These are phyloP conservation scores for Globisporangium carolinianum DNA, from an alignment of 352 stramenopile species.

Conservation along the genomic window DNA sequence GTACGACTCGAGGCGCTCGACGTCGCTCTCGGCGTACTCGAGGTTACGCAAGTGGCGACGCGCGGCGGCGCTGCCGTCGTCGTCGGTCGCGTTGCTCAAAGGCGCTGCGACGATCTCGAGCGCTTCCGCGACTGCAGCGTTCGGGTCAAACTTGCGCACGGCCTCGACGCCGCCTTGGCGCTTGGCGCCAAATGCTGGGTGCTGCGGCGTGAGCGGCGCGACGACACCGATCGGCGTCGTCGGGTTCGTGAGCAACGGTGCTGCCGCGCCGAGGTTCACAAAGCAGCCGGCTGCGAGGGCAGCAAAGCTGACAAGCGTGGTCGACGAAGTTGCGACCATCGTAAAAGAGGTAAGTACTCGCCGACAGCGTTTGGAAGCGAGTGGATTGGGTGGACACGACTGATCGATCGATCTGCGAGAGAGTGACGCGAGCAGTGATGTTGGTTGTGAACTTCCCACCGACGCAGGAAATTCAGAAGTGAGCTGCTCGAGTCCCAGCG, in stretches of 20 bases:
- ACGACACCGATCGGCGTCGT: slow-evolving; percentile 20
- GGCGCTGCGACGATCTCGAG: neutral
- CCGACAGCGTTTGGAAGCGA: no score
- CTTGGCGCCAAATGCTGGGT: slow-evolving; percentile 25
- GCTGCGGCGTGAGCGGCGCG: slow-evolving; percentile 12
- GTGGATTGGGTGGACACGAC: no score
- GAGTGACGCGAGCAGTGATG: no score
- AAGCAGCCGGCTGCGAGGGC: neutral
- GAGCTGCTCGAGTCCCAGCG: no score
- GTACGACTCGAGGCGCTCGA: slow-evolving; percentile 23
- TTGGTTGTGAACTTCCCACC: no score
- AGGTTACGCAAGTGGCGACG: slow-evolving; percentile 10
- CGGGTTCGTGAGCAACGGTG: slow-evolving; percentile 15
- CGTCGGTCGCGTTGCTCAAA: neutral
- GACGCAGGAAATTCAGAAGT: no score
- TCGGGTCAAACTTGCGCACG: slow-evolving; percentile 11
- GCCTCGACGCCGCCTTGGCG: slow-evolving; percentile 10
- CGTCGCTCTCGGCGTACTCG: slow-evolving; percentile 20
- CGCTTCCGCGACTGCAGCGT: slow-evolving; percentile 3
- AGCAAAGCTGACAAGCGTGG: slow-evolving; percentile 2
- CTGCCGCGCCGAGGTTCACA: slow-evolving; percentile 9
- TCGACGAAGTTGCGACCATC: slow-evolving; percentile 4
- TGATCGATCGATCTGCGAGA: no score
- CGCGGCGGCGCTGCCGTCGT: neutral
- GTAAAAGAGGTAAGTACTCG: neutral